Evolutionary conservation across 768 basidiomycete species (phyloP), one percentile per base, ranked within the genome.

Genomic region (Tricholoma bakamatsutake): DNA sequence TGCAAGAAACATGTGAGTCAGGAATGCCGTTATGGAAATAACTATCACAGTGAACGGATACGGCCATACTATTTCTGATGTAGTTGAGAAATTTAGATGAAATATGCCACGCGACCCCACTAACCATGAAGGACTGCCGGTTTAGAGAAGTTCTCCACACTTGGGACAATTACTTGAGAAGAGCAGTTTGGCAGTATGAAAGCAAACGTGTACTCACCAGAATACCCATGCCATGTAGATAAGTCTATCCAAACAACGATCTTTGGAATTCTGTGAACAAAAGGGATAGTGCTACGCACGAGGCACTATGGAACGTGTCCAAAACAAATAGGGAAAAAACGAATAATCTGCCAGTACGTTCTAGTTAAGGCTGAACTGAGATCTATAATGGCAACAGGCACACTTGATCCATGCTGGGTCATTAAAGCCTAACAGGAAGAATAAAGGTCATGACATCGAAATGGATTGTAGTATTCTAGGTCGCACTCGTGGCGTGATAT

Each of bases 121-220:
- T 49, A 27, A 69, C 66, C 55, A 3, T 56, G 6, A 5, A 67
- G 45, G 13, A 56, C 49, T 6, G 48, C 13, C 1, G 59, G 60
- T 35, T 67, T 62, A 3, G 27, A 48, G 34, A 57, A 67, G 51
- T 63, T 65, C 47, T 60, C 39, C 11, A 65, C 61, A 11, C 68
- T 69, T 52, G 35, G 9, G 10, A 53, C 5, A 12, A 28, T 17
- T 5, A 17, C 39, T 17, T 18, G 17, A 40, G 7, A 17, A 17
- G 17, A 18, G 13, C 39, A 2, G 17, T 42, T 42, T 18, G 17
- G 9, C 18, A 10, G 11, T 4, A 15, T 18, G 40, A 13, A 18
- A 8, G 39, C 31, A n/a, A 53, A 45, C 13, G 49, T 45, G 54
- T 37, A 17, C 57, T 33, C 35, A 56, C 53, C 52, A 53, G 24